Percentiles rank a stretch among this genome's conserved stretches.
Conservation (phyloP, 805 yeast species). For the Starmerella riodocensis region DNA sequence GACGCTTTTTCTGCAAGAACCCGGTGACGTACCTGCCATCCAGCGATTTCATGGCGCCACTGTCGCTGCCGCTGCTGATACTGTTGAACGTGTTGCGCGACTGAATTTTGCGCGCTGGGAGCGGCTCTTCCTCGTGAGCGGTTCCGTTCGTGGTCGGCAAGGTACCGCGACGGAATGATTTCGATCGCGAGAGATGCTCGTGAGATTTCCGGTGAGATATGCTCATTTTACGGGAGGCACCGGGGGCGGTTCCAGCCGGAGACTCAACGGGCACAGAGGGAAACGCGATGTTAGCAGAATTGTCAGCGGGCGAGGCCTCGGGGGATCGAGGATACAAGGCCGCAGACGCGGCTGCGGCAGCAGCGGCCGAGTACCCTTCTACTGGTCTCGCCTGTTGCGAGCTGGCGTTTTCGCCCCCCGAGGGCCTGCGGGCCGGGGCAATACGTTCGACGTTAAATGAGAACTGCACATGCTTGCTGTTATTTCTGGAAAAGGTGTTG, state of each 20-base stretch:
- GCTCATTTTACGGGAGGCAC: conserved; percentile 2
- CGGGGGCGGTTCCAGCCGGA: neutral
- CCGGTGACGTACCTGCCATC: conserved; percentile 52
- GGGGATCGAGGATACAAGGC: neutral
- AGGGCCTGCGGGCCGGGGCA: neutral
- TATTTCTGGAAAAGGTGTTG: conserved; percentile 77
- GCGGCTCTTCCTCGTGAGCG: neutral
- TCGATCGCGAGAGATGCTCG: neutral
- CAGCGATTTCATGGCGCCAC: conserved; percentile 7
- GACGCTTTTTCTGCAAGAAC: conserved; percentile 59
- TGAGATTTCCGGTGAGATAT: neutral
- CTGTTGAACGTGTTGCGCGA: conserved; percentile 10
- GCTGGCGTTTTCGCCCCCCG: neutral
- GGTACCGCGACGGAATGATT: neutral
- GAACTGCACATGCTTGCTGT: conserved; percentile 67
- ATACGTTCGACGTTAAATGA: conserved; percentile 19
- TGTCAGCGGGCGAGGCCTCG: neutral
- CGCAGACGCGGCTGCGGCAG: conserved; percentile 10
- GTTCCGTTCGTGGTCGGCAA: neutral
- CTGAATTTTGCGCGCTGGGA: neutral
- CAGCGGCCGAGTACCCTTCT: neutral
- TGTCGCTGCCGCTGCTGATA: conserved; percentile 6
- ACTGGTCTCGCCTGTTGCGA: neutral
- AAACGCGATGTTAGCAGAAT: neutral
- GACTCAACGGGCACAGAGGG: neutral